These are phyloP conservation scores for Huntiella decipiens DNA, from an alignment of 2,329 filamentous ascomycete species.

Conservation along the genomic window DNA sequence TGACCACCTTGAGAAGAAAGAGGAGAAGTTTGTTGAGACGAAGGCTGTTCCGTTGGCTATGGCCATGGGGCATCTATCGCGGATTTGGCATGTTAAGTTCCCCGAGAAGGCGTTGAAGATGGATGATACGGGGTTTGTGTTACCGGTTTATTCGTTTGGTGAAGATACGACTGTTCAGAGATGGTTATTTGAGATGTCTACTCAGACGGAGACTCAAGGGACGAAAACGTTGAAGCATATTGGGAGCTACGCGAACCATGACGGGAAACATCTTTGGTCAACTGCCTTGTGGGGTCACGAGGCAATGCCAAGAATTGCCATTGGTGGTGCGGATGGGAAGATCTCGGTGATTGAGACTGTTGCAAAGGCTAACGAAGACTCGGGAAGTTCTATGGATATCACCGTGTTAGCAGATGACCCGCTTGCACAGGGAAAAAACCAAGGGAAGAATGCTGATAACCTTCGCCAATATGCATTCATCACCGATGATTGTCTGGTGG, in stretches of 20 bases:
- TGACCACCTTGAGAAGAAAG: conserved; percentile 13
- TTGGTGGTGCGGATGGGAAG: conserved; percentile 72
- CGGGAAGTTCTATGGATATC: conserved; percentile 9
- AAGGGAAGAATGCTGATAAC: conserved; percentile 17
- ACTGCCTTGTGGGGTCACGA: conserved; percentile 26
- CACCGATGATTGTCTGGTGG: conserved; percentile 30
- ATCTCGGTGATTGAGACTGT: conserved; percentile 28
- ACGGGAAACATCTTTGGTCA: conserved; percentile 85
- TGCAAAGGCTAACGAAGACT: neutral
- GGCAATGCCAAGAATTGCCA: conserved; percentile 31
- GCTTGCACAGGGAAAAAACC: neutral
- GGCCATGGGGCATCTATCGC: conserved; percentile 69
- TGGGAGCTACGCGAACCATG: conserved; percentile 44
- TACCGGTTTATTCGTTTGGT: conserved; percentile 56
- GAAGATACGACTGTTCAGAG: conserved; percentile 63
- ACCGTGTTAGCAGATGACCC: conserved; percentile 3
- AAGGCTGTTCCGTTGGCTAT: conserved; percentile 36
- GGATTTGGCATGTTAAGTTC: conserved; percentile 78
- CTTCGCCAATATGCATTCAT: conserved; percentile 48
- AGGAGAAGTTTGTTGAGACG: conserved; percentile 2
- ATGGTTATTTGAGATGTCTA: conserved; percentile 41
- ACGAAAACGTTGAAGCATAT: conserved; percentile 26
- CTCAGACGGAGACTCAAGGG: conserved; percentile 3
- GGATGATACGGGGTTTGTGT: conserved; percentile 11
- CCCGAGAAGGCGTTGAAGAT: conserved; percentile 18